Evolutionary conservation across 176 grass and related monocot genomes (phyloP), one percentile per base, ranked within the genome.

Genomic region (Oryza longistaminata): DNA sequence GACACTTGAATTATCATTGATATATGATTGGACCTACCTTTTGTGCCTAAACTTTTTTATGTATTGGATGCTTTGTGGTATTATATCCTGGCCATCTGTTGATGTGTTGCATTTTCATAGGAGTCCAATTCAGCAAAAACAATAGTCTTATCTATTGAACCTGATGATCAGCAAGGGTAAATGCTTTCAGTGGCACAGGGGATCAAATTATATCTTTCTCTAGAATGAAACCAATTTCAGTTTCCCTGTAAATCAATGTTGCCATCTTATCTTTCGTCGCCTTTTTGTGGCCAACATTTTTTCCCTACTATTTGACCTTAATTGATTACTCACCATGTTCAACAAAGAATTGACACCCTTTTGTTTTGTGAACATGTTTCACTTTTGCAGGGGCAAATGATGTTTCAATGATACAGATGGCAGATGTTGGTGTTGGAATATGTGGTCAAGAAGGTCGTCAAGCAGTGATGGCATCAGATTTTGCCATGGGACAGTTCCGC

Each of bases 331-430:
- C 7, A 17, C 26, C 27, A 64, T 10, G 65, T 64, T n/a, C 9
- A n/a, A 29, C 11, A 40, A 60, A 85, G 33, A 21, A 52, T 64
- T 87, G 31, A 74, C 33, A 40, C 14, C 53, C 22, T 40, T 68
- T 31, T 58, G 43, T 85, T 73, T 66, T 70, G 7, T 53, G n/a
- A 74, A 66, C 29, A 50, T 80, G 24, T 84, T 75, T 71, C 55
- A 70, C 87, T 14, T 80, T 50, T 86, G 71, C 82, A 99, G 97
- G 97, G 62, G 97, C 97, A 71, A 99, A 99, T 91, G 97, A 99
- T 92, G 97, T 99, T 83, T 99, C 97, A 68, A 99, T 99, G 97
- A 99, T 99, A 90, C 97, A 99, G 73, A 99, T 96, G 93, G 97
- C 97, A 66, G 97, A 99, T 75, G 97, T 99, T 88, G 97, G 97